Evolutionary conservation across 139 green algal genomes (phyloP).

Genomic region (Tetratostichococcus sp.): DNA sequence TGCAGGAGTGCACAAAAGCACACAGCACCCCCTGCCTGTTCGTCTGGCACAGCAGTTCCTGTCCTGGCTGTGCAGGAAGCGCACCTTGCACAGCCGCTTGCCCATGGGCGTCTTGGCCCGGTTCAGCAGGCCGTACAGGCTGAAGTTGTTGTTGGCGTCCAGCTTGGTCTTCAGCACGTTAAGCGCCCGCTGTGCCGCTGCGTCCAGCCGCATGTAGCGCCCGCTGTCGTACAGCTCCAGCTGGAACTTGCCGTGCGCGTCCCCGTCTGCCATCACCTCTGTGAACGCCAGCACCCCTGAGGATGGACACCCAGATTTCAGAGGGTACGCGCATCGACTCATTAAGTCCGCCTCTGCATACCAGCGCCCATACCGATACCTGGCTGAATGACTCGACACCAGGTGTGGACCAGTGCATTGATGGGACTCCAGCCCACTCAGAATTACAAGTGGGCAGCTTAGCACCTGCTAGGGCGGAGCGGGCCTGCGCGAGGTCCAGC

Average conservation of each 20-base stretch:
- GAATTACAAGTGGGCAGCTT: no score
- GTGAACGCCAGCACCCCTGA: constrained; percentile 60
- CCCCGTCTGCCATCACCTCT: constrained; percentile 48
- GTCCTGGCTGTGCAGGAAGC: no score
- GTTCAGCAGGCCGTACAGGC: constrained; percentile 87
- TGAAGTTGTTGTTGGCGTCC: constrained; percentile 73
- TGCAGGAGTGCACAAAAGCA: no score
- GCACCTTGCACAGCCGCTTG: constrained; percentile 79
- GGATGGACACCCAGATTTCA: no score
- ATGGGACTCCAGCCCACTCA: neutral
- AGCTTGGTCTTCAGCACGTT: constrained; percentile 76
- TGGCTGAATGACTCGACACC: no score
- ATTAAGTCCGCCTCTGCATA: no score
- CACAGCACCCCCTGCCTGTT: no score
- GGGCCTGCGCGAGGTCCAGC: constrained; percentile 55
- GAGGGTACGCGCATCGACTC: no score
- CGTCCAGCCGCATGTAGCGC: constrained; percentile 53
- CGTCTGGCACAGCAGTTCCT: no score
- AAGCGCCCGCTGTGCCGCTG: constrained; percentile 70
- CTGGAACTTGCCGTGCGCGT: constrained; percentile 48
- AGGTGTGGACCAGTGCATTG: no score
- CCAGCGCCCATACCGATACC: no score
- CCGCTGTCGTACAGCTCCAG: constrained; percentile 70
- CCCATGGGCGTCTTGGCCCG: constrained; percentile 87
- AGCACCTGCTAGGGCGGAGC: constrained; percentile 53